phyloP scores from a whole-genome alignment of 108 stramenopile genomes.

The Cyclotella atomus region DNA sequence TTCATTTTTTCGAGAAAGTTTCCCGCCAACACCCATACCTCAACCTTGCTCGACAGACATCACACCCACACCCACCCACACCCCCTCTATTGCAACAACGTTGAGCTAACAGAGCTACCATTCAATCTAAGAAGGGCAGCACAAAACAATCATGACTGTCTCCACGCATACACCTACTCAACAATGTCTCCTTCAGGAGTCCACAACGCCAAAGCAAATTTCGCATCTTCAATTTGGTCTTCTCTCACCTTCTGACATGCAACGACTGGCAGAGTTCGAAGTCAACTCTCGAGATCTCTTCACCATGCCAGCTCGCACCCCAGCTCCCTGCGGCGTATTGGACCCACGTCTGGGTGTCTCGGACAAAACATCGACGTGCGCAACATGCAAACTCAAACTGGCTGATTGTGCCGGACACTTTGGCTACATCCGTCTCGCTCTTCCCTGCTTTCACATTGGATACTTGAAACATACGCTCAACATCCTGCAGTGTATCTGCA shows the following conservation, averaged over 20 bases:
- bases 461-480: slow-evolving; percentile 94
- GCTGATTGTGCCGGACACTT: slow-evolving; percentile 97
- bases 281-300: slow-evolving; percentile 93
- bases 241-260: slow-evolving; percentile 91
- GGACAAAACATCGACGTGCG: slow-evolving; percentile 88
- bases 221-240: slow-evolving; percentile 96
- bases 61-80: no score
- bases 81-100: no score
- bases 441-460: slow-evolving; percentile 98
- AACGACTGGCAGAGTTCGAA: slow-evolving; percentile 93
- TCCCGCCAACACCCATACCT: no score
- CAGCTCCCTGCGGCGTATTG: slow-evolving; percentile 91
- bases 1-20: no score
- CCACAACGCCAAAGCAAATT: slow-evolving; percentile 91
- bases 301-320: slow-evolving; percentile 88
- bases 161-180: slow-evolving; percentile 18
- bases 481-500: slow-evolving; percentile 96
- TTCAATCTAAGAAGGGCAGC: no score
- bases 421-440: slow-evolving; percentile 93
- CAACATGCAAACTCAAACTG: slow-evolving; percentile 92
- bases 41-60: no score
- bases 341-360: slow-evolving; percentile 95
- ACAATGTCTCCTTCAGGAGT: slow-evolving; percentile 55
- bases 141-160: slow-evolving; percentile 16
- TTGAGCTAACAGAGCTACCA: no score